Conservation (phyloP, 2,329 filamentous ascomycete species). For the Cladophialophora exuberans region DNA sequence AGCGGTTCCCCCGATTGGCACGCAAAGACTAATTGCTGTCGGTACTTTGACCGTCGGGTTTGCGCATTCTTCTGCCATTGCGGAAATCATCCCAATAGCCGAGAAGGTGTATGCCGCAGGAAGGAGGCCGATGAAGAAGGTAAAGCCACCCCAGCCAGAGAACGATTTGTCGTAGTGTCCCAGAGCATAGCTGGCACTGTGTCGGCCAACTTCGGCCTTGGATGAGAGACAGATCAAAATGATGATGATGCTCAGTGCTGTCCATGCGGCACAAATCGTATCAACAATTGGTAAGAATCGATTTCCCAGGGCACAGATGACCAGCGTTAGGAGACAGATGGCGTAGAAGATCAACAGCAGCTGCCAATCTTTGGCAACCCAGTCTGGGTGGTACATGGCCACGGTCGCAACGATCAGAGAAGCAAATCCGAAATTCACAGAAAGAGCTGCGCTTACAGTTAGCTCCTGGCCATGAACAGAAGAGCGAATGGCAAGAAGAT, state of each 20-base stretch:
- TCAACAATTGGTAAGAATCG: conserved; percentile 67
- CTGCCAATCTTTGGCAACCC: conserved; percentile 62
- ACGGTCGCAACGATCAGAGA: conserved; percentile 57
- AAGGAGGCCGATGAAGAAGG: conserved; percentile 65
- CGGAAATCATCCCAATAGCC: conserved; percentile 64
- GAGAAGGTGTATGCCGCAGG: conserved; percentile 63
- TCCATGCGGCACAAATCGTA: conserved; percentile 61
- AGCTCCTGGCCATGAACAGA: not conserved
- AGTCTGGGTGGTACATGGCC: conserved; percentile 59
- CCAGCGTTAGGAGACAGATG: conserved; percentile 66
- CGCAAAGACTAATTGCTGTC: conserved; percentile 55
- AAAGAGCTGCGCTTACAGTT: conserved; percentile 50
- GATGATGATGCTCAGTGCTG: conserved; percentile 58
- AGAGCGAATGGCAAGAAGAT: too few species aligned
- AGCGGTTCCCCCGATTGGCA: conserved; percentile 58
- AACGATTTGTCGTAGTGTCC: conserved; percentile 60
- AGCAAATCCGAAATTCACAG: conserved; percentile 60
- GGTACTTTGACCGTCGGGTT: conserved; percentile 58
- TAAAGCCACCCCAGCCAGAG: conserved; percentile 62
- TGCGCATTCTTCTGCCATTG: conserved; percentile 64
- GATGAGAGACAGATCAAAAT: conserved; percentile 61
- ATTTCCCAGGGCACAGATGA: conserved; percentile 70
- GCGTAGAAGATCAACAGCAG: conserved; percentile 72
- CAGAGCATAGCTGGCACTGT: conserved; percentile 56
- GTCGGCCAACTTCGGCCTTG: conserved; percentile 57